Base-by-base conservation (phyloP, 805 yeast species). In the Candida nanaspora region DNA sequence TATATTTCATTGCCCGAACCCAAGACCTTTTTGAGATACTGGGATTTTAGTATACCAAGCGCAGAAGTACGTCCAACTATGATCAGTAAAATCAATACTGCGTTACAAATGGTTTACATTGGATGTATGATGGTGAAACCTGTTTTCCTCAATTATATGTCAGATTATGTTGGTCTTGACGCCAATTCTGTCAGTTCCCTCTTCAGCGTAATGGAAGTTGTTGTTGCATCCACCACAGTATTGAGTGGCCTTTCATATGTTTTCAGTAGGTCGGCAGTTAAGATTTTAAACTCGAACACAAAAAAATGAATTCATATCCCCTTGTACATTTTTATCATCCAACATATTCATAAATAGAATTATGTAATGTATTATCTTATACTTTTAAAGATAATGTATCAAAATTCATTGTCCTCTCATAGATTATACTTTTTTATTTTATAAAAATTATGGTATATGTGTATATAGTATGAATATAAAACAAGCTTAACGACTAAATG, bases 21-120 rank as follows among this genome's bases (percentile, higher is more conserved):
- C 15, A 80, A 74, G 51, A 85, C 95, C 0, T 69, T 86, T 46
- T 48, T 56, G 19, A 68, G 93, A 42, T 87, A 70, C 57, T 80
- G 87, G 72, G 95, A 93, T 59, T 74, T 91, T 61, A 74, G 78
- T 46, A 74, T 78, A 45, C 91, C 83, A 4, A 81, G 88, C 20
- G 95, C 87, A 1, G 86, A 85, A 43, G 95, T 94, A 2, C 84
- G 73, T 43, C 98, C 99, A 2, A 86, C 94, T 5, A 65, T 70
- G 30, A 77, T 94, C 20, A 87, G 96, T 11, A 91, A 91, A 57
- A 72, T 79, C 60, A 93, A 93, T 63, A 93, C 99, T 0, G 86
- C 81, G 1, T 72, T 93, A 45, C 99, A 93, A 59, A 91, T 93
- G 97, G 56, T 85, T 2, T 89, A 89, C 51, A 73, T 93, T 34